Evolutionary conservation across 2,329 filamentous ascomycete genomes (phyloP), one percentile per base, ranked within the genome.

Genomic region (Pseudopyricularia javanii): DNA sequence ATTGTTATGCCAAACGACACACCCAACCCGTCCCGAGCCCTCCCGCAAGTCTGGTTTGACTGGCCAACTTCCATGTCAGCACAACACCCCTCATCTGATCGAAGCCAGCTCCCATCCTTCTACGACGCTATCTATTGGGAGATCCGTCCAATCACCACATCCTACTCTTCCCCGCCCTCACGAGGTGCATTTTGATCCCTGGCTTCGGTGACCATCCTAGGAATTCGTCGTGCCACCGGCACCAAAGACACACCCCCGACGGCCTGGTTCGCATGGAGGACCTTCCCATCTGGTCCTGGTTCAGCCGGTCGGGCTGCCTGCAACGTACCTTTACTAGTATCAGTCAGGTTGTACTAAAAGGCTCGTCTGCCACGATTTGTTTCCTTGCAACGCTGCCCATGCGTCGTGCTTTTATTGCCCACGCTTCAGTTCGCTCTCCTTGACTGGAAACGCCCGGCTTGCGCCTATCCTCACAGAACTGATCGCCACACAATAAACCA

Each of bases 401-500:
- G 12, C 20, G 24, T 22, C 33, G 15, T 50, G 15, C 9, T 35
- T 37, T 26, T 9, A 14, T 35, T 15, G 17, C 32, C 48, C 20
- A 22, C 32, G 20, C 33, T 14, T 34, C 30, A 6, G 28, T n/a
- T 15, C 32, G 30, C 30, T 12, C 48, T 34, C 48, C 17, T 22
- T 12, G n/a, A 22, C 26, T 22, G 24, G 22, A 15, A 12, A 14
- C 17, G 9, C 11, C 14, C 15, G 33, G 48, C 48, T 33, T 20
- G 22, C 33, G 34, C 32, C 24, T 35, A 12, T 24, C 33, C 7
- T n/a, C 37, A 20, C 11, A 8, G 33, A 26, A n/a, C 34, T 28
- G 15, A 32, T 35, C 26, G 37, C 14, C 22, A 11, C 32, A 24
- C 8, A 61, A 60, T 49, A 57, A 59, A 9, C 59, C 34, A 34